Evolutionary conservation across 805 yeast species (phyloP).

Genomic region (Suhomyces sp.): DNA sequence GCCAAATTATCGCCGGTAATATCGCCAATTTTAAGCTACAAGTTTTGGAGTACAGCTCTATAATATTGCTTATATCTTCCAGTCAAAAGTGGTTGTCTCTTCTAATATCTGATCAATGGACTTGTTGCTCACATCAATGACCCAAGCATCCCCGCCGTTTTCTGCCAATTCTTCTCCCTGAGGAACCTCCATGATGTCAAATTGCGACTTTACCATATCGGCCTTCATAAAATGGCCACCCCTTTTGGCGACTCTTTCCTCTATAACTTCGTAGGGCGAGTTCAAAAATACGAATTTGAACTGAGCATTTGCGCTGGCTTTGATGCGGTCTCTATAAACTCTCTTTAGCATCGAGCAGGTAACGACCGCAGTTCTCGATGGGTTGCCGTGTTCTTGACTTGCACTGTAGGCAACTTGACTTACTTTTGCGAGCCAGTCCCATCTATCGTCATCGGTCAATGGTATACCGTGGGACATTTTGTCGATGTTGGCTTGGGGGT

Average conservation of each 20-base stretch:
- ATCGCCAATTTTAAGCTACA: background rate
- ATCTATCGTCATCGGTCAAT: slow-evolving; percentile 83
- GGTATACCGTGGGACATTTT: slow-evolving; percentile 86
- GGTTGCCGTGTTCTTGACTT: slow-evolving; percentile 25
- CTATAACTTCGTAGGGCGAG: slow-evolving; percentile 59
- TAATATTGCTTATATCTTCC: background rate
- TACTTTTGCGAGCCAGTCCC: slow-evolving; percentile 77
- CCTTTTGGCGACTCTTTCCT: slow-evolving; percentile 60
- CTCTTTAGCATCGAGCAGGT: slow-evolving; percentile 85
- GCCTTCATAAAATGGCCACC: slow-evolving; percentile 84
- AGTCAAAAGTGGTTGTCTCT: slow-evolving; percentile 9
- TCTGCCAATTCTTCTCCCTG: slow-evolving; percentile 31
- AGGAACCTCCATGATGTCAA: slow-evolving; percentile 72
- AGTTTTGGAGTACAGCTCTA: background rate
- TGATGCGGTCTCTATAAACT: slow-evolving; percentile 64
- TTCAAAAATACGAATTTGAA: slow-evolving; percentile 66
- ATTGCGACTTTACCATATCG: slow-evolving; percentile 79
- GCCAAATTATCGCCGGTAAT: background rate
- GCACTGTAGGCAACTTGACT: slow-evolving; percentile 37
- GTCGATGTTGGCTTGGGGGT: slow-evolving; percentile 65
- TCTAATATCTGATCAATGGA: slow-evolving; percentile 23
- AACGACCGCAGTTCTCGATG: slow-evolving; percentile 45
- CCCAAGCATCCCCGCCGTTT: slow-evolving; percentile 36
- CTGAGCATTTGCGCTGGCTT: slow-evolving; percentile 28
- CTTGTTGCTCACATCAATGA: slow-evolving; percentile 34